Conservation (phyloP, 306 rosid species). For the Gillenia trifoliata region DNA sequence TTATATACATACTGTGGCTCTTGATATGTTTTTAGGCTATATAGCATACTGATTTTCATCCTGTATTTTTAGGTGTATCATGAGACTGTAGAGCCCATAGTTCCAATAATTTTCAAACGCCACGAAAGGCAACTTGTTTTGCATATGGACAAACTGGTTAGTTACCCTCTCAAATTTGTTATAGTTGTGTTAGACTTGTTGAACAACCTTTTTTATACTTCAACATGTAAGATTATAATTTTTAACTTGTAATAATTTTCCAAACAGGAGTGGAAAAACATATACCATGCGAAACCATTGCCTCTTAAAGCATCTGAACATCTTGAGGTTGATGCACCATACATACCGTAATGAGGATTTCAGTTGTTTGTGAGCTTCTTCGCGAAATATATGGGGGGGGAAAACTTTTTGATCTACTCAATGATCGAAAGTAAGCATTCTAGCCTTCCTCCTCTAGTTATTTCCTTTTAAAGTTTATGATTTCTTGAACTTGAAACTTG, state of each 20-base stretch:
- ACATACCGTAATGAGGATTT: slow-evolving; percentile 91
- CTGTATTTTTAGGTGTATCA: slow-evolving; percentile 60
- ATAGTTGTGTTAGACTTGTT: too few relatives aligned
- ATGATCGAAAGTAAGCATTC: slow-evolving; percentile 74
- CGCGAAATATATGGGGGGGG: slow-evolving; percentile 98
- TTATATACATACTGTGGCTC: neutral
- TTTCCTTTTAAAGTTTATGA: slow-evolving; percentile 9
- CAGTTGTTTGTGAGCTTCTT: slow-evolving; percentile 93
- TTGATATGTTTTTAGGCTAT: slow-evolving; percentile 5
- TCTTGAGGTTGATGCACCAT: slow-evolving; percentile 95
- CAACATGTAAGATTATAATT: too few relatives aligned
- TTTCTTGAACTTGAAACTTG: slow-evolving; percentile 15
- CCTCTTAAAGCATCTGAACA: slow-evolving; percentile 93
- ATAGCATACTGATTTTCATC: slow-evolving; percentile 3
- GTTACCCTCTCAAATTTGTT: slow-evolving; percentile 19
- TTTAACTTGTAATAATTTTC: too few relatives aligned
- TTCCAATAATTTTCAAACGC: slow-evolving; percentile 94
- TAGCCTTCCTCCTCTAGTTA: neutral
- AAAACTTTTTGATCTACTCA: slow-evolving; percentile 95
- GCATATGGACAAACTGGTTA: slow-evolving; percentile 99
- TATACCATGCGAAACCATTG: slow-evolving; percentile 94
- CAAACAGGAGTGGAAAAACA: slow-evolving; percentile 98
- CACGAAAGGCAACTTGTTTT: slow-evolving; percentile 98
- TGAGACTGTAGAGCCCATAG: slow-evolving; percentile 99
- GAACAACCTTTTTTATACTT: too few relatives aligned